phyloP scores from a whole-genome alignment of 2,329 filamentous ascomycete genomes.

The Aspergillus ochraceoroseus region DNA sequence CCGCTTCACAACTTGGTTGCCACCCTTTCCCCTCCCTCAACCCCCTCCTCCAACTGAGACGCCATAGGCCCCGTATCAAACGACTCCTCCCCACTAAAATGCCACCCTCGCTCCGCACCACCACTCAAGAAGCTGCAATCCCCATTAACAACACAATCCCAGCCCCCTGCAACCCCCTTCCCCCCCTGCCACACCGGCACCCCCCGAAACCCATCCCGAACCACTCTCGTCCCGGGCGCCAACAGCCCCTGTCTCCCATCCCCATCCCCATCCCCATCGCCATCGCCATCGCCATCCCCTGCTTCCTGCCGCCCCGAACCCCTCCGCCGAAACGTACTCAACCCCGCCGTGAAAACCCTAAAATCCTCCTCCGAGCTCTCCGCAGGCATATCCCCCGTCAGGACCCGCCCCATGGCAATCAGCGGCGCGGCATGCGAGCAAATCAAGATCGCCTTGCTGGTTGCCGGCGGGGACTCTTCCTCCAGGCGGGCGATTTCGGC shows the following conservation, averaged over 20 bases:
- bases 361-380: slow-evolving; percentile 74
- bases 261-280: slow-evolving; percentile 27
- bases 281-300: slow-evolving; percentile 16
- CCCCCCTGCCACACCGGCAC: slow-evolving; percentile 53
- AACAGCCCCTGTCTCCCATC: slow-evolving; percentile 18
- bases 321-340: slow-evolving; percentile 63
- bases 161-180: slow-evolving; percentile 66
- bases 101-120: slow-evolving; percentile 81
- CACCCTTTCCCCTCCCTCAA: neutral
- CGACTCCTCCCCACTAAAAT: slow-evolving; percentile 46
- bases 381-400: slow-evolving; percentile 73
- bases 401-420: slow-evolving; percentile 74
- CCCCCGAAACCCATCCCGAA: slow-evolving; percentile 6
- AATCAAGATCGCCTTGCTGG: slow-evolving; percentile 61
- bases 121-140: slow-evolving; percentile 76
- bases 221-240: slow-evolving; percentile 31
- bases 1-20: slow-evolving; percentile 23
- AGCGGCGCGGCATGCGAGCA: slow-evolving; percentile 87
- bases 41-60: slow-evolving; percentile 19
- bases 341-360: slow-evolving; percentile 72
- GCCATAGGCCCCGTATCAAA: slow-evolving; percentile 40
- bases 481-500: slow-evolving; percentile 42
- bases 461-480: slow-evolving; percentile 44
- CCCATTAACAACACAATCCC: slow-evolving; percentile 74
- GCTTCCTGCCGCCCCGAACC: no score